Base-by-base conservation (phyloP, 768 basidiomycete genomes). In the Termitomyces sp. region DNA sequence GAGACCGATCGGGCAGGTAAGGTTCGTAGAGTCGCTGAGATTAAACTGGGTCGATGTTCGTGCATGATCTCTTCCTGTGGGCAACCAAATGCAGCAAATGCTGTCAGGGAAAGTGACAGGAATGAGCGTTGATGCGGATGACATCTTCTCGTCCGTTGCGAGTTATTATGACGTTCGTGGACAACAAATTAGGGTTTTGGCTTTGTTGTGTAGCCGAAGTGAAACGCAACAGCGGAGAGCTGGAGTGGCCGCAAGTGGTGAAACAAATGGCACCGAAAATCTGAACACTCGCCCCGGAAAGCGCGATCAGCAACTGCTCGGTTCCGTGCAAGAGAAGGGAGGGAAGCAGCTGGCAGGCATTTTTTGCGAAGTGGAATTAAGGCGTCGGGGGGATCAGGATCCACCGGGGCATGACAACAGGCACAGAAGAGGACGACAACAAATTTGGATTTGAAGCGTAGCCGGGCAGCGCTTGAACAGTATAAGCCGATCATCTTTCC, bases 401-500 rank as follows among this genome's bases (percentile, higher is more conserved):
- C 57, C 57, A 58, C 57, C 51, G 36, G 48, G 56, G 43, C 56
- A 53, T 58, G 41, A 32, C 52, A 51, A 56, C 59, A 52, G 59
- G 59, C 59, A 64, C 57, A 53, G 49, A 60, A 53, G 55, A 43
- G 27, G 37, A 46, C 37, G 52, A 46, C 55, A 48, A 48, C 34
- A 56, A 52, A 52, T 37, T 36, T 37, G 34, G 49, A 50, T 50
- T 50, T 50, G 36, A 18, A 26, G 24, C 9, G 49, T 36, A 10
- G 49, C 49, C 49, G 34, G 48, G 51, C 24, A 36, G 53, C 55
- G 55, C 43, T 36, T 51, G 27, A 56, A 60, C 51, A 54, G 58
- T 47, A 56, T 59, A 59, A 55, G 55, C 58, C 55, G 58, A 61
- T 59, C 60, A 46, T 10, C 32, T 39, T 54, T 56, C 59, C 59